Evolutionary conservation across 176 grass and related monocot species (phyloP).

Genomic region (Avena eriantha): DNA sequence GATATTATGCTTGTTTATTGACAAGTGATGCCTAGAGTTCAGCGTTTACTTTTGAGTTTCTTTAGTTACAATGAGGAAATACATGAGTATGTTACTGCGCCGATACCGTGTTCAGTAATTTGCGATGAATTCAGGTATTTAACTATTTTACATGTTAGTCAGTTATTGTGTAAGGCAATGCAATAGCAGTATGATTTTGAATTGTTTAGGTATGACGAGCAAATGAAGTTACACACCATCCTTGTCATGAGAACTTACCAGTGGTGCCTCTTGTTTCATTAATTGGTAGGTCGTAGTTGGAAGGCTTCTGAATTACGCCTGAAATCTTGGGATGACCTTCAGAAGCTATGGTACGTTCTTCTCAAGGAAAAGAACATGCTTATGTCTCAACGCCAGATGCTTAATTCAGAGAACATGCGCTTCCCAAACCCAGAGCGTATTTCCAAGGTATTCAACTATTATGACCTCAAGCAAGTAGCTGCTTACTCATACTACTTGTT

Average conservation of each 20-base stretch:
- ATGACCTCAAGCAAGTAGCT: background rate
- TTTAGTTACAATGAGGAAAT: background rate
- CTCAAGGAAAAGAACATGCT: conserved; percentile 99
- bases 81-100: background rate
- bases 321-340: conserved; percentile 96
- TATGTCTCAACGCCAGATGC: conserved; percentile 92
- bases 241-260: conserved; percentile 6
- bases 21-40: background rate
- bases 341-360: conserved; percentile 95
- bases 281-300: conserved; percentile 77
- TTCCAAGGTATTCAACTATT: conserved; percentile 70
- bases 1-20: background rate
- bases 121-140: background rate
- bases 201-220: background rate
- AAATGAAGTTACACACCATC: background rate
- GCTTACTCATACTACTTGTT: background rate
- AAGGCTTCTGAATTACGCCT: conserved; percentile 92
- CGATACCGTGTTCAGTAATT: background rate
- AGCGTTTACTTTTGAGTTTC: background rate
- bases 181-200: background rate
- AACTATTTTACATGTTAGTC: background rate
- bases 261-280: conserved; percentile 7
- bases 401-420: conserved; percentile 67
- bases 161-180: background rate
- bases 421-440: conserved; percentile 90